Percentiles rank a stretch among this genome's conserved stretches.
These are phyloP conservation scores for Cucumis melo DNA, from an alignment of 306 rosid genomes.

Conservation along the genomic window DNA sequence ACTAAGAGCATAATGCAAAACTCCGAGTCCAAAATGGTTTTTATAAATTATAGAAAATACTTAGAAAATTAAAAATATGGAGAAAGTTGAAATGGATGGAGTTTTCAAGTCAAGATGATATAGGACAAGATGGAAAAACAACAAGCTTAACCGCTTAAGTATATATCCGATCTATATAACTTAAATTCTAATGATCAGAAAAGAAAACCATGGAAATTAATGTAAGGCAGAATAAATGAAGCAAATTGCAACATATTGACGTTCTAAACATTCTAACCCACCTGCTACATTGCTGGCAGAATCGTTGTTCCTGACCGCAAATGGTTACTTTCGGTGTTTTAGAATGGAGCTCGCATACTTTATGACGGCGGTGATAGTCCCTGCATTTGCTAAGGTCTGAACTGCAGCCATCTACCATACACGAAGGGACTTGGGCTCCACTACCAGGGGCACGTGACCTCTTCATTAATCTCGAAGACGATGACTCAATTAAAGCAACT, in stretches of 20 bases:
- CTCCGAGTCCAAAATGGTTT: neutral
- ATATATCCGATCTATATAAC: neutral
- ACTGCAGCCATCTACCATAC: conserved; percentile 69
- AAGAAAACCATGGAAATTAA: neutral
- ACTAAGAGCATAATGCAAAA: neutral
- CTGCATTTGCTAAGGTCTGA: conserved; percentile 72
- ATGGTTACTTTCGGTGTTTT: conserved; percentile 63
- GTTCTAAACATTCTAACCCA: conserved; percentile 8
- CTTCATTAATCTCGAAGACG: conserved; percentile 32
- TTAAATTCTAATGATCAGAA: neutral
- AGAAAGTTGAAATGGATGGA: neutral
- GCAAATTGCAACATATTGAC: neutral
- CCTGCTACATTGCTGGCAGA: conserved; percentile 99
- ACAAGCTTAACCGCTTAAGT: neutral
- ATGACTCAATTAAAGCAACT: conserved; percentile 12
- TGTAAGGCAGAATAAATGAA: neutral
- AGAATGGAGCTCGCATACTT: conserved; percentile 74
- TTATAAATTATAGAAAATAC: neutral
- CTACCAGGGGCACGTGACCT: conserved; percentile 27
- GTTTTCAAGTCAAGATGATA: neutral
- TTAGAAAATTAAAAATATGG: neutral
- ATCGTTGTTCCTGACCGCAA: conserved; percentile 56
- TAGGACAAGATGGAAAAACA: neutral
- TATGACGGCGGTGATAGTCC: conserved; percentile 73
- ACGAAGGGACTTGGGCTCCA: conserved; percentile 36